These are phyloP conservation scores for Aspergillus felis DNA, from an alignment of 2,329 filamentous ascomycete genomes.

Conservation along the genomic window DNA sequence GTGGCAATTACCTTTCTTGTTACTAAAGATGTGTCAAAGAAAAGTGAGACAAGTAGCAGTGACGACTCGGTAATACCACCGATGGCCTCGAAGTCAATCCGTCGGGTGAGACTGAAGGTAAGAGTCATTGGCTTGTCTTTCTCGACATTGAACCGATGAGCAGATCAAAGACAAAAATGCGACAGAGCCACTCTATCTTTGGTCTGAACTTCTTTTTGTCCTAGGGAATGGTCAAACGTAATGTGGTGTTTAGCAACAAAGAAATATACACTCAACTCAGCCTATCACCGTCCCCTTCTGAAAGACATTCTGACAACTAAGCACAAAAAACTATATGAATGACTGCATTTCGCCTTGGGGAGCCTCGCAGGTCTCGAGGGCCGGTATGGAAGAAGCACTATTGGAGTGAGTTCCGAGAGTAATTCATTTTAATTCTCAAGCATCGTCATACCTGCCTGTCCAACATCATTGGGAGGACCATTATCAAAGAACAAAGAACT, in stretches of 20 bases:
- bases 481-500: too few species aligned
- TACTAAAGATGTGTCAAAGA: neutral
- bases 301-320: neutral
- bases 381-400: too few species aligned
- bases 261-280: neutral
- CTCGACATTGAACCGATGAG: neutral
- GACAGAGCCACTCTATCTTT: neutral
- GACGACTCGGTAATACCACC: neutral
- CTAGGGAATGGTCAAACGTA: neutral
- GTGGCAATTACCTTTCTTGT: neutral
- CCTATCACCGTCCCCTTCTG: neutral
- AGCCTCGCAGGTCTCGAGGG: too few species aligned
- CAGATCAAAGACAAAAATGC: neutral
- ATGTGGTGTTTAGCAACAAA: neutral
- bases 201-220: neutral
- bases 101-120: neutral
- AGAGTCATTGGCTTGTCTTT: neutral
- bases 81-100: neutral
- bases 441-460: too few species aligned
- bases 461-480: too few species aligned
- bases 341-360: too few species aligned
- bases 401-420: too few species aligned
- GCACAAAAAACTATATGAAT: neutral
- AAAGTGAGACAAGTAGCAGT: neutral
- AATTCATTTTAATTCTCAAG: too few species aligned